These are phyloP conservation scores for Flagelloscypha sp. DNA, from an alignment of 768 basidiomycete genomes.

Conservation along the genomic window DNA sequence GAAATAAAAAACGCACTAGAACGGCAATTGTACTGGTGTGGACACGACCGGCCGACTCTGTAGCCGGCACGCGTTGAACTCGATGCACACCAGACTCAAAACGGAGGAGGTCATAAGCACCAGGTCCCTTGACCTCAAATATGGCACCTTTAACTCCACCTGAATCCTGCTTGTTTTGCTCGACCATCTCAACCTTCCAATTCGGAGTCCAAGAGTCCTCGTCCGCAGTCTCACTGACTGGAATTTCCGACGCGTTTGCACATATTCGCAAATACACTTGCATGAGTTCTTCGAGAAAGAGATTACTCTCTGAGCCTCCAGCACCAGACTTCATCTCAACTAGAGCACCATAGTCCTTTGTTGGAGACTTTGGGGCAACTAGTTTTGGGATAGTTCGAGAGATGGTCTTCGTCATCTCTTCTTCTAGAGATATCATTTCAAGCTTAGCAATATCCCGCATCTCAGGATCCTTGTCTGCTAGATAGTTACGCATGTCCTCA, in stretches of 20 bases:
- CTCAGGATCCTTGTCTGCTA: constrained; percentile 69
- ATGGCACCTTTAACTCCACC: constrained; percentile 76
- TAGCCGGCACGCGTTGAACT: constrained; percentile 89
- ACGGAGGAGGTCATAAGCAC: constrained; percentile 68
- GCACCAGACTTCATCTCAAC: constrained; percentile 91
- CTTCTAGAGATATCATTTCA: too few relatives aligned
- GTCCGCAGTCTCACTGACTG: too few relatives aligned
- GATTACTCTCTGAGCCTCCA: constrained; percentile 80
- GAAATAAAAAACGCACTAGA: constrained; percentile 46
- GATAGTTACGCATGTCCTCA: too few relatives aligned
- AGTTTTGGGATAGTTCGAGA: constrained; percentile 53
- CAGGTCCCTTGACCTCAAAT: constrained; percentile 68
- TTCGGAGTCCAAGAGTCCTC: too few relatives aligned
- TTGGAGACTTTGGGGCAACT: constrained; percentile 65
- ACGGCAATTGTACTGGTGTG: constrained; percentile 90
- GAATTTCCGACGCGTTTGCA: too few relatives aligned
- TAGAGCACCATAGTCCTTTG: constrained; percentile 62
- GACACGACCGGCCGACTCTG: constrained; percentile 78
- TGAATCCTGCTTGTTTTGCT: constrained; percentile 46
- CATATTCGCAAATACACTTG: constrained; percentile 74
- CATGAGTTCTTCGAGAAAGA: constrained; percentile 72
- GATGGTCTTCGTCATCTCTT: constrained; percentile 19
- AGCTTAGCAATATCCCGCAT: constrained; percentile 70
- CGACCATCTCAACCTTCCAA: constrained; percentile 58
- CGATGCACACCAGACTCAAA: constrained; percentile 97